Conservation (phyloP, 768 basidiomycete species). For the Pholiota molesta region DNA sequence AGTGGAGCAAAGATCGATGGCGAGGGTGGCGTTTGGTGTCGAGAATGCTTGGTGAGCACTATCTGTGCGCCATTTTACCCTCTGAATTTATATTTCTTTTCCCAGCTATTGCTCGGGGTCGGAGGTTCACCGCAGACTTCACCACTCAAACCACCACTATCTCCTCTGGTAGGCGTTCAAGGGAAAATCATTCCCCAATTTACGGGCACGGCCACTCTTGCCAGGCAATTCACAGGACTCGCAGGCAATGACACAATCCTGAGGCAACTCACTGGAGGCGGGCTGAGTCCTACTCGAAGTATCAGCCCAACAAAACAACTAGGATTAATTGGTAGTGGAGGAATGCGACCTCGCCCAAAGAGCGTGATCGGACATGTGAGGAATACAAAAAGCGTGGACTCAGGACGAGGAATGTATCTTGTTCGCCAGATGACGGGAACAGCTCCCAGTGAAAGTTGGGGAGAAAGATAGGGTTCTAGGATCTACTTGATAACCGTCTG, state of each 20-base stretch:
- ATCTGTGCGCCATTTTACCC: not conserved
- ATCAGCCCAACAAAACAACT: constrained; percentile 78
- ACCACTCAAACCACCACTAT: constrained; percentile 53
- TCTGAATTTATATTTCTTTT: constrained; percentile 6
- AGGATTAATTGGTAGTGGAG: constrained; percentile 37
- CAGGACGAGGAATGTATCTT: constrained; percentile 75
- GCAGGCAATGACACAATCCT: constrained; percentile 42
- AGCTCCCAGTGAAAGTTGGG: constrained; percentile 20
- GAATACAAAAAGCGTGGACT: constrained; percentile 61
- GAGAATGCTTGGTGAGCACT: constrained; percentile 74
- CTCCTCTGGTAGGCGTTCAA: constrained; percentile 44
- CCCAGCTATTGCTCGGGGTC: constrained; percentile 57
- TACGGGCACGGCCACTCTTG: constrained; percentile 74
- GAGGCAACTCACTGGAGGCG: constrained; percentile 69
- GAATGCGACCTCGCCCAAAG: constrained; percentile 67
- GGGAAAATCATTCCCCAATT: constrained; percentile 53
- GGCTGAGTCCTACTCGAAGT: constrained; percentile 69
- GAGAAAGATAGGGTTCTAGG: not conserved
- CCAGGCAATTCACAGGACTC: constrained; percentile 74
- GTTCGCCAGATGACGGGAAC: constrained; percentile 79
- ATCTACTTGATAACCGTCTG: not conserved
- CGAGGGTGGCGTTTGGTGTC: constrained; percentile 78
- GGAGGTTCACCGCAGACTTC: constrained; percentile 55
- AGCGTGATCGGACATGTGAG: constrained; percentile 72
- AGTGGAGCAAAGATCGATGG: constrained; percentile 77